Conservation (phyloP, 2,329 filamentous ascomycete genomes). For the Aureobasidium namibiae region DNA sequence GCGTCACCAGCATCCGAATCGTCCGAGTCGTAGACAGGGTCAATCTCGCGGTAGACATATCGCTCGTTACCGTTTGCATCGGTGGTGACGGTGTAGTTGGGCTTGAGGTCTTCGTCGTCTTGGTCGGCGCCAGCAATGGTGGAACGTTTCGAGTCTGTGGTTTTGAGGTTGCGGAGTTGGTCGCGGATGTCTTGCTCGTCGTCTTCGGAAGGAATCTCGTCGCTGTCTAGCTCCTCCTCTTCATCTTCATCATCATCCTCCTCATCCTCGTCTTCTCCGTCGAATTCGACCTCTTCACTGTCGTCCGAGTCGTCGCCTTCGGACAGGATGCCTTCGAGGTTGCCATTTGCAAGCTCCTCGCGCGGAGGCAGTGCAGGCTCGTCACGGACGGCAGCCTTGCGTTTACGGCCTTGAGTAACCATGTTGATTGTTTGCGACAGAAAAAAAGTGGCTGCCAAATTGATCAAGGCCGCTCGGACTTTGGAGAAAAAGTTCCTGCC, state of each 20-base stretch:
- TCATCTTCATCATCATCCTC: slow-evolving; percentile 24
- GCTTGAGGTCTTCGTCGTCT: slow-evolving; percentile 24
- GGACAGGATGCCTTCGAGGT: slow-evolving; percentile 14
- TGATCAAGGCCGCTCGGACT: not conserved
- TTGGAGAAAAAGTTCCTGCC: slow-evolving; percentile 6
- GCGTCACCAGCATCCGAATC: slow-evolving; percentile 75
- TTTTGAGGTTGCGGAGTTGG: slow-evolving; percentile 36
- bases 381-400: slow-evolving; percentile 13
- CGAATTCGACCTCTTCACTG: slow-evolving; percentile 23
- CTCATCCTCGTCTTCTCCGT: slow-evolving; percentile 26
- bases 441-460: not conserved
- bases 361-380: not conserved
- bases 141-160: slow-evolving; percentile 16
- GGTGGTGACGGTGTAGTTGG: slow-evolving; percentile 55
- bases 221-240: slow-evolving; percentile 32
- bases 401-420: slow-evolving; percentile 14
- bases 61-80: slow-evolving; percentile 87
- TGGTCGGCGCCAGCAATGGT: slow-evolving; percentile 13
- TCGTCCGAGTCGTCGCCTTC: slow-evolving; percentile 15
- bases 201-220: slow-evolving; percentile 32
- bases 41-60: slow-evolving; percentile 89
- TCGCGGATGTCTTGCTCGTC: slow-evolving; percentile 35
- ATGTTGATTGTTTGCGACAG: slow-evolving; percentile 13
- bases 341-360: slow-evolving; percentile 15
- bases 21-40: slow-evolving; percentile 92